These are phyloP conservation scores for Zalaria obscura DNA, from an alignment of 2,329 filamentous ascomycete species.

Conservation along the genomic window DNA sequence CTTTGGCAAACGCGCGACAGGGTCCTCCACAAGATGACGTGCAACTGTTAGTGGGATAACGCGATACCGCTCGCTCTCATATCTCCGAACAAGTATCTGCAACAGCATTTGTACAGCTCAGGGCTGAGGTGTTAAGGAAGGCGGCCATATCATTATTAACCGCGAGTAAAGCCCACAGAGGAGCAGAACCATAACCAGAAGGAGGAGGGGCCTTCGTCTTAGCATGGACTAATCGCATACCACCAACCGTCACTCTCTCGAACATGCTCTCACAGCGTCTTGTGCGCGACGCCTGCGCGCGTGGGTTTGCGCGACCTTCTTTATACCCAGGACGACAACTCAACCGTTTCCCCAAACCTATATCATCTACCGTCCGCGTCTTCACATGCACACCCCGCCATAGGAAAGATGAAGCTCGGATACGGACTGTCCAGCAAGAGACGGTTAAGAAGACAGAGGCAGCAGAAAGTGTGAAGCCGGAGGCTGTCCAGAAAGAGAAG, in stretches of 20 bases:
- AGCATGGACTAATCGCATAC: background rate
- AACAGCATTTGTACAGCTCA: no score
- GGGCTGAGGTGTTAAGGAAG: no score
- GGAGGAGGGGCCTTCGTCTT: background rate
- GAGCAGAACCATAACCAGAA: no score
- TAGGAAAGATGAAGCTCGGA: conserved; percentile 24
- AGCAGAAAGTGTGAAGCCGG: conserved; percentile 19
- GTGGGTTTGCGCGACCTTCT: background rate
- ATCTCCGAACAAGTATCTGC: no score
- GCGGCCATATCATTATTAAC: no score
- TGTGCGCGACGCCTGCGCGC: background rate
- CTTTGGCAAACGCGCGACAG: no score
- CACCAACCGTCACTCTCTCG: background rate
- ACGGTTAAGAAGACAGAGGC: conserved; percentile 12
- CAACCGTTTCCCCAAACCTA: background rate
- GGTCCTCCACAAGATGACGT: no score
- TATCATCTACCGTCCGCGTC: conserved; percentile 15
- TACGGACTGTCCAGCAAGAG: conserved; percentile 12
- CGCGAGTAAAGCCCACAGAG: no score
- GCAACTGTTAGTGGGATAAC: no score
- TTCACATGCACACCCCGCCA: conserved; percentile 30
- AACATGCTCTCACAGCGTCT: conserved; percentile 1
- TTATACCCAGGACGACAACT: background rate
- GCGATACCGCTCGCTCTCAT: no score
- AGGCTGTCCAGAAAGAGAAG: conserved; percentile 18